phyloP scores from a whole-genome alignment of 306 rosid species.

The Cicer bijugum region DNA sequence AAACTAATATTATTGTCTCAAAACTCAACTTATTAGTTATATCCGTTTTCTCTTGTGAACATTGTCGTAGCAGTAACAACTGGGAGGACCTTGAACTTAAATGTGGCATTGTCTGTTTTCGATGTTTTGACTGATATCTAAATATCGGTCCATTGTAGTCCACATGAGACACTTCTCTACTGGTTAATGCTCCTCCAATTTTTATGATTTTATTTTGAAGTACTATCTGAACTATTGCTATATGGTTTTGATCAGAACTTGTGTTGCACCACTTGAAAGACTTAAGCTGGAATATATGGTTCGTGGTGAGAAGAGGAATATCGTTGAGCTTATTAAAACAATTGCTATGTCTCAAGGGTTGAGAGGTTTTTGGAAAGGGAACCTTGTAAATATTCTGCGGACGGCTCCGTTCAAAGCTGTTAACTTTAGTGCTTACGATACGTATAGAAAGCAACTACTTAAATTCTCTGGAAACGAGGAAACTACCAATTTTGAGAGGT shows the following conservation, averaged over 20 bases:
- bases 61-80: background rate
- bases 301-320: constrained; percentile 78
- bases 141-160: background rate
- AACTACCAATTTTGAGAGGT: constrained; percentile 88
- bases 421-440: constrained; percentile 87
- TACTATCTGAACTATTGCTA: background rate
- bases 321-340: constrained; percentile 62
- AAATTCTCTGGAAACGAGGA: constrained; percentile 70
- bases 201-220: background rate
- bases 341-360: constrained; percentile 85
- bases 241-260: constrained; percentile 64
- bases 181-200: background rate
- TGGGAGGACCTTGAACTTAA: background rate
- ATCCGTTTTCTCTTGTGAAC: background rate
- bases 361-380: constrained; percentile 98
- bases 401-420: constrained; percentile 97
- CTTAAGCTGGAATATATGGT: constrained; percentile 94
- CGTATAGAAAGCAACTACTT: constrained; percentile 85
- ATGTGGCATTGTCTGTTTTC: too few species aligned
- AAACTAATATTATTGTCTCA: background rate
- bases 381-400: constrained; percentile 85
- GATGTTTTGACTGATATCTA: background rate
- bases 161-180: background rate
- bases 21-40: background rate
- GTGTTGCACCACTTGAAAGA: constrained; percentile 96